Percentiles rank a stretch among this genome's conserved stretches.
Evolutionary conservation across 352 stramenopile species (phyloP).

Genomic region (Globisporangium irregulare): DNA sequence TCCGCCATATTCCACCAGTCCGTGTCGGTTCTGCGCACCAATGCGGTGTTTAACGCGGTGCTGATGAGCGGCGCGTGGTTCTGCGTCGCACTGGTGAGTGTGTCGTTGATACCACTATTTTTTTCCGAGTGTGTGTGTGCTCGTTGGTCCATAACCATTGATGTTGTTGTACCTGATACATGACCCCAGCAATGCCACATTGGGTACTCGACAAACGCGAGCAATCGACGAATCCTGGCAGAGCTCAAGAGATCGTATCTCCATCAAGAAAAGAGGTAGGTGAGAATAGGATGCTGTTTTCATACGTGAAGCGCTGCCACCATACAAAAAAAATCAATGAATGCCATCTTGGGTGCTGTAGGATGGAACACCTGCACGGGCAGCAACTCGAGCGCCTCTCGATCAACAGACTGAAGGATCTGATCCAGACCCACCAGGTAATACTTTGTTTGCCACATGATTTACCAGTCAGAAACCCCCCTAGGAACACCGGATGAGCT

Average conservation of each 20-base stretch:
- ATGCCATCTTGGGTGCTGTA: slow-evolving; percentile 7
- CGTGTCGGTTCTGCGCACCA: slow-evolving; percentile 28
- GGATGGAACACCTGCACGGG: slow-evolving; percentile 43
- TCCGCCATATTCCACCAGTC: slow-evolving; percentile 21
- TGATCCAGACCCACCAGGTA: slow-evolving; percentile 64
- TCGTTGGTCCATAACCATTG: too few relatives aligned
- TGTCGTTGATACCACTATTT: not conserved
- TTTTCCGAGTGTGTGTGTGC: too few relatives aligned
- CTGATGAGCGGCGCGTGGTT: slow-evolving; percentile 51
- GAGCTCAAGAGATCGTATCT: slow-evolving; percentile 13
- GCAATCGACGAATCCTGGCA: slow-evolving; percentile 13
- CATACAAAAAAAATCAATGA: too few relatives aligned
- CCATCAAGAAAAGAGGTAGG: slow-evolving; percentile 21
- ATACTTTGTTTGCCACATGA: not conserved
- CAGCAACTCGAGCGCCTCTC: slow-evolving; percentile 31
- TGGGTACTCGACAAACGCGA: slow-evolving; percentile 19
- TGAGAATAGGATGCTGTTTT: not conserved
- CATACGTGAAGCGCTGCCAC: not conserved
- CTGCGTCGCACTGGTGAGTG: slow-evolving; percentile 45
- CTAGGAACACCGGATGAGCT: not conserved
- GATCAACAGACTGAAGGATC: slow-evolving; percentile 40
- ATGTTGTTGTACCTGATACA: not conserved
- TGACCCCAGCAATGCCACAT: slow-evolving; percentile 25
- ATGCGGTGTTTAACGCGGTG: slow-evolving; percentile 35
- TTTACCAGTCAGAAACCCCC: not conserved